Base-by-base conservation (phyloP, 2,329 filamentous ascomycete genomes). In the Sporothrix variecibatus region DNA sequence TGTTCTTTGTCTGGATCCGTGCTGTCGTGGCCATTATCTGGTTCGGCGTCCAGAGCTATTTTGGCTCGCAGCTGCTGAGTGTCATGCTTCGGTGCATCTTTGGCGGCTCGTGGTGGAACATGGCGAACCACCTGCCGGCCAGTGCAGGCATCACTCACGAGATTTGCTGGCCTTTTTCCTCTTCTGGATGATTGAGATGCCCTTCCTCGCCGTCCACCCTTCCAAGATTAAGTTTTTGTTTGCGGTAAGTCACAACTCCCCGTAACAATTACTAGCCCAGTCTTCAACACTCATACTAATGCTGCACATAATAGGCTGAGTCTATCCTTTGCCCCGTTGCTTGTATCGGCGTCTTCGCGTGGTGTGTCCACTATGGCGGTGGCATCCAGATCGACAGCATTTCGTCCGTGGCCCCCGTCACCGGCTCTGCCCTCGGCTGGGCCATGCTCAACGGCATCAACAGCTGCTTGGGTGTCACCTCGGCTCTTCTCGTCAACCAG, bases 121-220 rank as follows among this genome's bases (percentile, higher is more conserved):
- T 83, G 51, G 80, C 81, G 4, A 74, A 73, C 68, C 73, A 79
- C 65, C 81, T 83, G 23, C 81, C 81, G 2, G 79, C 75, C 1
- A 81, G 78, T 8, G 78, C 81, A 8, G 82, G 82, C 23, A 83
- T 83, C 64, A 82, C 82, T 81, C 80, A 26, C 75, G 76, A 23
- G 79, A 80, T 20, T 81, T 83, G 77, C 76, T 80, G 15, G 77
- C 79, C 0, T 82, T 82, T 67, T 81, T 83, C 73, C 76, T 83
- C 20, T 81, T 80, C 71, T 83, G 82, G 82, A 75, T 81, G 43
- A 73, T 82, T 62, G 81, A 82, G 73, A 73, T 83, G 53, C 80
- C 83, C 3, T 84, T 86, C 76, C 81, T 81, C 26, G 80, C 82
- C 53, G 81, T 85, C 74, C 80, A 84, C 17, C 84, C 85, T 9